phyloP scores from a whole-genome alignment of 2,329 filamentous ascomycete species.

The Aspergillus quadrilineatus region DNA sequence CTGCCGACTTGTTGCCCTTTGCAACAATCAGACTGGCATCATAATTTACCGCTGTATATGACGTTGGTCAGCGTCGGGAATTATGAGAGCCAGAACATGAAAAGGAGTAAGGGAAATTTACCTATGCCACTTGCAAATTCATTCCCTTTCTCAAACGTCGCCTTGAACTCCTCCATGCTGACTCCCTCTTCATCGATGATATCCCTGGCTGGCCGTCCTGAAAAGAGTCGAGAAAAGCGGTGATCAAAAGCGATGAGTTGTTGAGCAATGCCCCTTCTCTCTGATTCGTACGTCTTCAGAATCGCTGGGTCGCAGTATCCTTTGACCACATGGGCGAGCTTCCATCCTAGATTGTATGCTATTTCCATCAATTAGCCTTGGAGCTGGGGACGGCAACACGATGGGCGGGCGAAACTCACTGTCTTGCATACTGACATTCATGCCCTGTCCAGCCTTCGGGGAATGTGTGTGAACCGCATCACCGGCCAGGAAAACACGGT shows the following conservation, averaged over 20 bases:
- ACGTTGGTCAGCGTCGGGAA: not conserved
- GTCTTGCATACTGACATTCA: not conserved
- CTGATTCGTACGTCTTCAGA: not conserved
- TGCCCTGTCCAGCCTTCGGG: not conserved
- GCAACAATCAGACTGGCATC: not conserved
- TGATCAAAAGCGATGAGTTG: not conserved
- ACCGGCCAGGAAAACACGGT: constrained; percentile 68
- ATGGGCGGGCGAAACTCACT: not conserved
- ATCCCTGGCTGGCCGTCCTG: not conserved
- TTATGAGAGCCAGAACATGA: too few relatives aligned
- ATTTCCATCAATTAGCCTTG: not conserved
- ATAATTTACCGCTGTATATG: not conserved
- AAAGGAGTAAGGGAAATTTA: not conserved
- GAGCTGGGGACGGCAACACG: too few relatives aligned
- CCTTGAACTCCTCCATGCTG: not conserved
- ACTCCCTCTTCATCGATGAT: not conserved
- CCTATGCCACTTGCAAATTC: not conserved
- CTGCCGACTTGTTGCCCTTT: not conserved
- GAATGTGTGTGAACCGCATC: constrained; percentile 60
- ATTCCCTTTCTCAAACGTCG: not conserved
- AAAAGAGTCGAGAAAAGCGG: not conserved
- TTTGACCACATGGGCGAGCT: not conserved
- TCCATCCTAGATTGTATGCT: not conserved
- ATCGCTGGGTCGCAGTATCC: not conserved
- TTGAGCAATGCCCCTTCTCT: not conserved